Percentiles rank a stretch among this genome's conserved stretches.
Evolutionary conservation across 805 yeast species (phyloP).

Genomic region (Candida khao-thaluensis): DNA sequence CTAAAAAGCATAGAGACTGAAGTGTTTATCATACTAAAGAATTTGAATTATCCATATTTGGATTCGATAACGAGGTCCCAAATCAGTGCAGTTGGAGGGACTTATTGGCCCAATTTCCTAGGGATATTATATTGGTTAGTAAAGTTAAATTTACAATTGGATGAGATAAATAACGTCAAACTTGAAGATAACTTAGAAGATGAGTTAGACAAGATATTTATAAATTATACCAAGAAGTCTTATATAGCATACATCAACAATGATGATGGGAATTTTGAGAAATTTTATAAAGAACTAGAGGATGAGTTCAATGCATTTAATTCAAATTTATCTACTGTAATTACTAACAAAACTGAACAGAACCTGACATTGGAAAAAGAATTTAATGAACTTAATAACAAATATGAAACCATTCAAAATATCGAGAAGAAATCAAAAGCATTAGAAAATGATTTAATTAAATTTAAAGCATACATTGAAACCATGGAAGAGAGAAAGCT

Average conservation of each 20-base stretch:
- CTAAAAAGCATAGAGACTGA: constrained; percentile 71
- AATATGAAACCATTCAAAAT: constrained; percentile 47
- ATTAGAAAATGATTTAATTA: constrained; percentile 65
- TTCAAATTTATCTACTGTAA: constrained; percentile 47
- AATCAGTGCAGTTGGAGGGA: constrained; percentile 88
- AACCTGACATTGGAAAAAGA: constrained; percentile 40
- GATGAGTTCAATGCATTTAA: constrained; percentile 52
- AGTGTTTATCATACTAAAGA: constrained; percentile 63
- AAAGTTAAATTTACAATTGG: constrained; percentile 44
- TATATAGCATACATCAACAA: constrained; percentile 66
- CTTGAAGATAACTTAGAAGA: constrained; percentile 30
- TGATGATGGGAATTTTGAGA: constrained; percentile 50
- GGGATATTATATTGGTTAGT: constrained; percentile 85
- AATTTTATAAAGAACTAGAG: constrained; percentile 54
- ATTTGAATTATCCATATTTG: constrained; percentile 73
- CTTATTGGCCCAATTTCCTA: constrained; percentile 78
- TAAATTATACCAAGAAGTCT: constrained; percentile 61
- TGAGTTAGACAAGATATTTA: constrained; percentile 50
- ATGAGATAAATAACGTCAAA: constrained; percentile 24
- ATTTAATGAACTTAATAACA: constrained; percentile 42
- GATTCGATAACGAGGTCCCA: constrained; percentile 81
- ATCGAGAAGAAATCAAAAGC: constrained; percentile 60
- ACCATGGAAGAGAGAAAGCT: constrained; percentile 61
- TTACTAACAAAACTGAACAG: constrained; percentile 38
- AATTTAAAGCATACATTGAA: constrained; percentile 70